Base-by-base conservation (phyloP, 306 rosid genomes). In the Coriaria nepalensis region DNA sequence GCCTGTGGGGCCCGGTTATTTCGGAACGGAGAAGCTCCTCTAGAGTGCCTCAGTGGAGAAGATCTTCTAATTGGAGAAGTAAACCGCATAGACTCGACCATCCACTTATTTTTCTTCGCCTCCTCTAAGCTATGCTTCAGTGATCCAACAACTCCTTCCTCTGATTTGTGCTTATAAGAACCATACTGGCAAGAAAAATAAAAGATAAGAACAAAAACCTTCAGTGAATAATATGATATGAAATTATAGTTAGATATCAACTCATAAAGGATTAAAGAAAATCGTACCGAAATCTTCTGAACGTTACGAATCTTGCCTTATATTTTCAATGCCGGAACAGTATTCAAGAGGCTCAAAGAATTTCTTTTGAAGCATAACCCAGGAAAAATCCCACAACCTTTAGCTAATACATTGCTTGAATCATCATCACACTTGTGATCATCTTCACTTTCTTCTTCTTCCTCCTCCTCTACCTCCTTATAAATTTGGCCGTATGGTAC, bases 321-420 rank as follows among this genome's bases (percentile, higher is more conserved):
- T 46, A 67, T 37, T 68, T 78, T 79, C 76, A 79, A 46, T 9
- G 76, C 94, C 0, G 83, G 68, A 55, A 73, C 49, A 60, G 92
- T 82, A 65, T 59, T 70, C 57, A 90, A 48, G 58, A 70, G 65
- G 71, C 81, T 70, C 52, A 81, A 62, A 13, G 98, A 81, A 62
- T 75, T 85, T 20, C 29, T 20, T 69, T 77, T 71, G 13, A 90
- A 36, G 65, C 78, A 73, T 35, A 85, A 64, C 20, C 73, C 51
- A 4, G 92, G 73, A 48, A 90, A 60, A 42, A 85, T 39, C 6
- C 95, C 93, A 13, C 98, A 85, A 52, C 98, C 94, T 76, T 78
- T 81, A 7, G 76, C 65, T 47, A 83, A 47, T 14, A 73, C 49
- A 57, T 55, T 50, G 35, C 63, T 60, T 41, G 95, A 67, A 34